Conservation (phyloP, 805 yeast species). For the Jamesozyma hellenica region DNA sequence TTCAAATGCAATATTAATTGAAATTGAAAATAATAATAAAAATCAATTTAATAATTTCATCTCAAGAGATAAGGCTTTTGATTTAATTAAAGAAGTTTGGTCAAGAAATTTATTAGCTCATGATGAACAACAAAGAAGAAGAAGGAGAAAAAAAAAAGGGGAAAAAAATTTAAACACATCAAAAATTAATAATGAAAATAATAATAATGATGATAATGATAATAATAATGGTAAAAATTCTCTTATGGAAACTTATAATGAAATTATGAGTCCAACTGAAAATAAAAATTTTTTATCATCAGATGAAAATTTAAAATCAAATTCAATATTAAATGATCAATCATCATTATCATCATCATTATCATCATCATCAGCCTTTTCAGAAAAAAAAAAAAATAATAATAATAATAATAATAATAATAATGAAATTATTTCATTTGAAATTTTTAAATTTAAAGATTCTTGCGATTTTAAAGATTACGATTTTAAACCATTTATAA, state of each 20-base stretch:
- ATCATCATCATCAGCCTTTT: too few species aligned
- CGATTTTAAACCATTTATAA: conserved; percentile 60
- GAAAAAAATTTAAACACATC: too few species aligned
- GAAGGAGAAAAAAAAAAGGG: too few species aligned
- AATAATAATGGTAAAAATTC: background rate
- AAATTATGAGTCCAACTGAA: background rate
- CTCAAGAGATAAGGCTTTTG: conserved; percentile 69
- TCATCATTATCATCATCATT: too few species aligned
- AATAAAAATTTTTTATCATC: background rate
- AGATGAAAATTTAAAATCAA: too few species aligned
- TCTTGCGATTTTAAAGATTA: conserved; percentile 36
- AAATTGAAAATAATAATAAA: conserved; percentile 51
- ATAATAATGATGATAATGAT: background rate
- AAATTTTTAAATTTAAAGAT: conserved; percentile 21
- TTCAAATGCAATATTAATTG: conserved; percentile 64
- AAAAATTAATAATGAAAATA: too few species aligned
- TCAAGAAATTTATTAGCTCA: conserved; percentile 28
- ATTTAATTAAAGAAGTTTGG: conserved; percentile 64
- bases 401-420: too few species aligned
- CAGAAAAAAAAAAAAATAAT: too few species aligned
- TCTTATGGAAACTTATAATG: conserved; percentile 2
- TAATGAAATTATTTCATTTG: too few species aligned
- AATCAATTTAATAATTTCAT: conserved; percentile 79
- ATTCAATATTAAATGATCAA: conserved; percentile 19
- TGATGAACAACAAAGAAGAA: conserved; percentile 5